Base-by-base conservation (phyloP, 2,329 filamentous ascomycete species). In the Hypomyces rosellus region DNA sequence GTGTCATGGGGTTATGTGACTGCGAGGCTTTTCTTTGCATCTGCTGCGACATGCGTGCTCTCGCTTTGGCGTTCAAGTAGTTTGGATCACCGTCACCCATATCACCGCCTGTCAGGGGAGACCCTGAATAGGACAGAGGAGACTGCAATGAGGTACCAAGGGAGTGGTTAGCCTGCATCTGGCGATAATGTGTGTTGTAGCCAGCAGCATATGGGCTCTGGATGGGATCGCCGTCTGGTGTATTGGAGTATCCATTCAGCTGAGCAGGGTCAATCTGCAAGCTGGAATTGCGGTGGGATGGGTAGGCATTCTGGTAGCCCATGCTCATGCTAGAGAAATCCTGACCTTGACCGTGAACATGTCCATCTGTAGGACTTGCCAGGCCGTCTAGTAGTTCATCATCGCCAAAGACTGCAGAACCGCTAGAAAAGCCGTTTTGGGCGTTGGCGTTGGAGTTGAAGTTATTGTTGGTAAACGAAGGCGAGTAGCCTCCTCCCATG, bases 161-260 rank as follows among this genome's bases (percentile, higher is more conserved):
- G 14, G 76, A 72, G 48, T 80, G 75, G 14, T 75, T 74, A 63
- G 78, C 76, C 63, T 82, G 79, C 61, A 86, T 84, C 52, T 81
- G 80, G 41, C 86, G 82, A 66, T 89, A 95, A 57, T 90, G 87
- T 62, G 87, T 86, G 69, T 84, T 86, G 73, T 91, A 93, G 63
- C 80, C 84, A 59, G 86, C 81, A 39, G 88, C 80, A 62, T 90
- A 96, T 0, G 92, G 92, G 61, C 90, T 96, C 63, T 95, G 88
- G 54, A 96, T 92, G 5, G 92, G 90, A 48, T 89, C 86, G 47
- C 89, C 89, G 54, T 97, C 92, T 3, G 92, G 91, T 2, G 91
- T 96, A 65, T 88, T 89, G 16, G 92, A 96, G 69, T 87, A 97
- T 54, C 89, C 82, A 62, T 87, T 86, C 63, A 89, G 83, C 51